A percentile compares a stretch with the other conserved stretches of the same genome.
phyloP scores from a whole-genome alignment of 768 basidiomycete species.

The Suillus subluteus region DNA sequence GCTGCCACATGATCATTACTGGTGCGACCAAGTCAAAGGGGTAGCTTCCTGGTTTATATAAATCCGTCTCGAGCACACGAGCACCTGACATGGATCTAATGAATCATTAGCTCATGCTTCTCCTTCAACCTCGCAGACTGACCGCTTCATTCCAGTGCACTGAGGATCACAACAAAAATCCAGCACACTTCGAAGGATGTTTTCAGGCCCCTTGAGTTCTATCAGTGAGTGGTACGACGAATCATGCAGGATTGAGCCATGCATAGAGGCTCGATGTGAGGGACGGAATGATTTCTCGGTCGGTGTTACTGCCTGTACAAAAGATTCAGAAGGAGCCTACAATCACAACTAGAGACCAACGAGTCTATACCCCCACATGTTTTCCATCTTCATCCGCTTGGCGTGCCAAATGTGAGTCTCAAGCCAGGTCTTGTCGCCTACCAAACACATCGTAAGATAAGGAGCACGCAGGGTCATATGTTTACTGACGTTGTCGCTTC shows the following conservation, averaged over 20 bases:
- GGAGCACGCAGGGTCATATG: constrained; percentile 7
- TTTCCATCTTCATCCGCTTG: constrained; percentile 94
- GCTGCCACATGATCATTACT: constrained; percentile 73
- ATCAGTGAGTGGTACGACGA: constrained; percentile 82
- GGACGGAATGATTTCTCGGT: constrained; percentile 93
- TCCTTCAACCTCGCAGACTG: constrained; percentile 10
- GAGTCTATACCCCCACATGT: constrained; percentile 89
- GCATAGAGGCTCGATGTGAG: constrained; percentile 85
- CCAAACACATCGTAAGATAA: background rate
- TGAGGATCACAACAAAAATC: constrained; percentile 67
- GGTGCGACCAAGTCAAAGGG: constrained; percentile 77
- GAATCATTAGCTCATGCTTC: background rate
- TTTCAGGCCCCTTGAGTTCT: constrained; percentile 70
- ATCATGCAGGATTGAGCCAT: constrained; percentile 88
- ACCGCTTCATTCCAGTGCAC: constrained; percentile 68
- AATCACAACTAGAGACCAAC: constrained; percentile 43
- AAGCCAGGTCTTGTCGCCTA: constrained; percentile 90
- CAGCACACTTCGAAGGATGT: constrained; percentile 53
- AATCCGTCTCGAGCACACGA: constrained; percentile 63
- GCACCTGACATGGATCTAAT: constrained; percentile 67
- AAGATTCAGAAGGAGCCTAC: background rate
- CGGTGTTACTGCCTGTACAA: constrained; percentile 71
- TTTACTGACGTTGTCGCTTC: constrained; percentile 69
- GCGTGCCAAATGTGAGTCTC: constrained; percentile 98
- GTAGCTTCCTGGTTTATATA: constrained; percentile 66